Conservation (phyloP, 2,329 filamentous ascomycete genomes). For the Cladosporium sp. region DNA sequence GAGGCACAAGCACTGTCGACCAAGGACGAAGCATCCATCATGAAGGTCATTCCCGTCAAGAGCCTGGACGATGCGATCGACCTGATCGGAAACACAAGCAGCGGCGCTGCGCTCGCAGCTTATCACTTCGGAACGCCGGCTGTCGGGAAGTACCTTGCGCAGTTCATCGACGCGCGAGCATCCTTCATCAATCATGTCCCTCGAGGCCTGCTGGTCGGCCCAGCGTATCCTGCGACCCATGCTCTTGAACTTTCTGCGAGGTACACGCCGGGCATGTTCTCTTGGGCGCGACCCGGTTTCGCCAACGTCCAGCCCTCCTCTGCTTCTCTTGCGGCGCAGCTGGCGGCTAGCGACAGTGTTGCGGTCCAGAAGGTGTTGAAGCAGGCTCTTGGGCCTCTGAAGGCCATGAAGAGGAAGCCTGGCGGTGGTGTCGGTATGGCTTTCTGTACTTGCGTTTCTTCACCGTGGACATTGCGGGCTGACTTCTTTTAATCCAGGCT, state of each 20-base stretch:
- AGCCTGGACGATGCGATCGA: slow-evolving; percentile 52
- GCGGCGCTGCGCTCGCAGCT: slow-evolving; percentile 36
- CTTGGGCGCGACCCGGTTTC: slow-evolving; percentile 39
- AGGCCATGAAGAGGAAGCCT: slow-evolving; percentile 29
- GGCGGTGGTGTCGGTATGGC: slow-evolving; percentile 27
- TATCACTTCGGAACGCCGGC: slow-evolving; percentile 48
- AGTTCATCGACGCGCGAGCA: slow-evolving; percentile 47
- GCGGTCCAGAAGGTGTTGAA: slow-evolving; percentile 16
- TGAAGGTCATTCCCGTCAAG: slow-evolving; percentile 42
- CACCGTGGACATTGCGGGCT: neutral
- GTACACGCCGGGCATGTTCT: slow-evolving; percentile 42
- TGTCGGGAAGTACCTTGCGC: slow-evolving; percentile 53
- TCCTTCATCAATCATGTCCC: slow-evolving; percentile 56
- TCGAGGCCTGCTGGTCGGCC: slow-evolving; percentile 43
- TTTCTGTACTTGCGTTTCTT: neutral
- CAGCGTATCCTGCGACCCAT: slow-evolving; percentile 25
- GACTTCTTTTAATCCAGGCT: slow-evolving; percentile 13
- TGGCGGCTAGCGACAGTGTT: slow-evolving; percentile 11
- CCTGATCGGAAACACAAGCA: slow-evolving; percentile 27
- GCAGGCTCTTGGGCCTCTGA: slow-evolving; percentile 21
- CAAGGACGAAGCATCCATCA: slow-evolving; percentile 39
- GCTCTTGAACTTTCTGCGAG: slow-evolving; percentile 27
- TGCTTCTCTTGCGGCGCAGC: slow-evolving; percentile 8
- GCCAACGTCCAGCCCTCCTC: slow-evolving; percentile 14
- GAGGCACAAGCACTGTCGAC: slow-evolving; percentile 11